phyloP scores from a whole-genome alignment of 1,139 yeast species.

The Candida smagusa region DNA sequence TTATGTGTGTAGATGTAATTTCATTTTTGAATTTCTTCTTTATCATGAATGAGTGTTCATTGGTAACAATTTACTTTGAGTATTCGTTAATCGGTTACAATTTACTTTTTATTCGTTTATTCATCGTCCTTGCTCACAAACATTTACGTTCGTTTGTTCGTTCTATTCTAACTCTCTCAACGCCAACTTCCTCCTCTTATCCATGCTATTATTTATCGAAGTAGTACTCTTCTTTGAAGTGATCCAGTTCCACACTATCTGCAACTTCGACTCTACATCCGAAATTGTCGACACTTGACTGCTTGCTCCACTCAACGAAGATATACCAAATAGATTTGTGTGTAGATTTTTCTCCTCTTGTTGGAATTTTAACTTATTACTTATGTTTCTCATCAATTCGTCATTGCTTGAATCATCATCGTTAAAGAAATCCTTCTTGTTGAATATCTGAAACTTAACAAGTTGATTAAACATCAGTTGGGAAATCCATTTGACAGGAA shows the following conservation, averaged over 20 bases:
- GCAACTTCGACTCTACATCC: slow-evolving; percentile 19
- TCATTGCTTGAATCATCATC: slow-evolving; percentile 22
- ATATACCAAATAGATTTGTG: slow-evolving; percentile 37
- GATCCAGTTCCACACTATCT: slow-evolving; percentile 28
- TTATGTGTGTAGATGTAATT: too few relatives aligned
- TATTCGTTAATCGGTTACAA: too few relatives aligned
- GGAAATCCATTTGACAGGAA: slow-evolving; percentile 21
- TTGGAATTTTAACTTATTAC: slow-evolving; percentile 18
- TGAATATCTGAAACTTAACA: slow-evolving; percentile 23
- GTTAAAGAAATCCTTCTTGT: slow-evolving; percentile 24
- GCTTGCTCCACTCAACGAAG: slow-evolving; percentile 40
- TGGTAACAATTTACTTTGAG: too few relatives aligned
- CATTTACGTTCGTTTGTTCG: too few relatives aligned
- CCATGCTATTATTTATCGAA: slow-evolving; percentile 29
- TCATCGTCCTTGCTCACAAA: too few relatives aligned
- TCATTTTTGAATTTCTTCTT: too few relatives aligned
- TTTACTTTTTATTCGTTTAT: too few relatives aligned
- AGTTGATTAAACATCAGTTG: slow-evolving; percentile 17
- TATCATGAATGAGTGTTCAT: too few relatives aligned
- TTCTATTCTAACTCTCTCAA: slow-evolving; percentile 37
- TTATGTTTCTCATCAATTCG: slow-evolving; percentile 5
- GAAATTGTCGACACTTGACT: slow-evolving; percentile 30
- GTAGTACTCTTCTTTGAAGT: slow-evolving; percentile 11
- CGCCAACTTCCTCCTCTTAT: slow-evolving; percentile 41
- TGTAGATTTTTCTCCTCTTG: slow-evolving; percentile 28